These are phyloP conservation scores for Malania oleifera DNA, from an alignment of 164 flowering plant genomes.

Conservation along the genomic window DNA sequence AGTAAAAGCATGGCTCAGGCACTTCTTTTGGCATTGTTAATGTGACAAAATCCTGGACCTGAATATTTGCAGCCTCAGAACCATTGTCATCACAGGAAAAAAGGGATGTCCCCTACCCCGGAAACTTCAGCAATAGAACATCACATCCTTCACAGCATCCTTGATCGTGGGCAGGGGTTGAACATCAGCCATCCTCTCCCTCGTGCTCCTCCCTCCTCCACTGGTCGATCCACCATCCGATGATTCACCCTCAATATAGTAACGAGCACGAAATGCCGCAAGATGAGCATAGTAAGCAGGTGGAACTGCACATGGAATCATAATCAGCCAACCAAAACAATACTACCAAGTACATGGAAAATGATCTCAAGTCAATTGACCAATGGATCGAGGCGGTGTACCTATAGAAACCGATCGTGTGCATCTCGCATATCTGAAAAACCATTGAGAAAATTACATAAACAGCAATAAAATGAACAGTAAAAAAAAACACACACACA, in stretches of 20 bases:
- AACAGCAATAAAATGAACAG: background rate
- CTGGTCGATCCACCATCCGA: constrained; percentile 37
- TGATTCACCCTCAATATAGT: constrained; percentile 47
- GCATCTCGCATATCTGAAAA: constrained; percentile 78
- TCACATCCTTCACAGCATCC: constrained; percentile 57
- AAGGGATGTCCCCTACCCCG: no score
- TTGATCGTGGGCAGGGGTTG: constrained; percentile 42
- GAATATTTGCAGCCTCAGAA: no score
- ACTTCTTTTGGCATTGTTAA: no score
- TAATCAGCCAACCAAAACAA: background rate
- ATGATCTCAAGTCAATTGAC: background rate
- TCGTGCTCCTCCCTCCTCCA: constrained; percentile 16
- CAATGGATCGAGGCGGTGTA: constrained; percentile 14
- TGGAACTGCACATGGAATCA: constrained; percentile 51
- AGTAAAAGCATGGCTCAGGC: no score
- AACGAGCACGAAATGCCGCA: constrained; percentile 69
- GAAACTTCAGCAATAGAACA: constrained; percentile 63
- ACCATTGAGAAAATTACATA: background rate
- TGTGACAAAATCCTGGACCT: no score
- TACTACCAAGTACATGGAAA: background rate
- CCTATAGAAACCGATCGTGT: constrained; percentile 87
- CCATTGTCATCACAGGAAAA: no score
- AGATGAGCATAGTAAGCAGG: constrained; percentile 86
- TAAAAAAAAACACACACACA: background rate
- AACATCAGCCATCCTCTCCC: constrained; percentile 11